phyloP scores from a whole-genome alignment of 352 stramenopile species.

The Globisporangium rhizosaccharum region DNA sequence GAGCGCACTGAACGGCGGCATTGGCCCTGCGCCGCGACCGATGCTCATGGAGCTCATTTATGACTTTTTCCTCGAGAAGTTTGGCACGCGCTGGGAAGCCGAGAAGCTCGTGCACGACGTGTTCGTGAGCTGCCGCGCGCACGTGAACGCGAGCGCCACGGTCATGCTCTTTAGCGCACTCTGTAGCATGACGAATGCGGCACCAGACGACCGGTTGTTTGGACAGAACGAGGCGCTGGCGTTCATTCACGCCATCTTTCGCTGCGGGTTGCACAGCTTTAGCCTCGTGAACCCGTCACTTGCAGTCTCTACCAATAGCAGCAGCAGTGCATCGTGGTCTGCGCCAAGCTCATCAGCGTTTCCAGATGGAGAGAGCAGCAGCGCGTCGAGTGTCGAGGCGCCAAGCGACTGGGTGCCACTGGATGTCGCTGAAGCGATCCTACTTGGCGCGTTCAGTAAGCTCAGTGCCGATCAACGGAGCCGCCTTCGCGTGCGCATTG shows the following conservation, averaged over 20 bases:
- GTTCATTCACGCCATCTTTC: constrained; percentile 54
- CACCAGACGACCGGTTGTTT: constrained; percentile 52
- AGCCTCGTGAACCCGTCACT: constrained; percentile 30
- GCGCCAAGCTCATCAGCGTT: background rate
- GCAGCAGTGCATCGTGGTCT: background rate
- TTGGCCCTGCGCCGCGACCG: constrained; percentile 45
- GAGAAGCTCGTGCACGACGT: constrained; percentile 82
- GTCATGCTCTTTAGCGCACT: constrained; percentile 64
- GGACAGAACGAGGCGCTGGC: constrained; percentile 63
- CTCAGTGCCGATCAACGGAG: constrained; percentile 43
- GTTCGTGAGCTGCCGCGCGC: constrained; percentile 67
- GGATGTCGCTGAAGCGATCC: constrained; percentile 31
- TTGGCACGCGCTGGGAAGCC: constrained; percentile 63
- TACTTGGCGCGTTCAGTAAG: constrained; percentile 44
- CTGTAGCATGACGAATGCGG: constrained; percentile 60
- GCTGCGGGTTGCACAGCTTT: constrained; percentile 57
- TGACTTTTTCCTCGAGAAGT: constrained; percentile 63
- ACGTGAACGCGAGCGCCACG: constrained; percentile 30
- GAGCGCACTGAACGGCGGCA: constrained; percentile 43
- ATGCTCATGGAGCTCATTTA: constrained; percentile 76
- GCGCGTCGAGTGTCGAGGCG: background rate
- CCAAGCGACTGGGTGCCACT: constrained; percentile 30
- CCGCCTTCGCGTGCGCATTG: constrained; percentile 27
- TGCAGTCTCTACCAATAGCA: background rate
- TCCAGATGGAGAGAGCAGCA: too few relatives aligned